Conservation (phyloP, 352 stramenopile species). For the Thalassiosira hispida region DNA sequence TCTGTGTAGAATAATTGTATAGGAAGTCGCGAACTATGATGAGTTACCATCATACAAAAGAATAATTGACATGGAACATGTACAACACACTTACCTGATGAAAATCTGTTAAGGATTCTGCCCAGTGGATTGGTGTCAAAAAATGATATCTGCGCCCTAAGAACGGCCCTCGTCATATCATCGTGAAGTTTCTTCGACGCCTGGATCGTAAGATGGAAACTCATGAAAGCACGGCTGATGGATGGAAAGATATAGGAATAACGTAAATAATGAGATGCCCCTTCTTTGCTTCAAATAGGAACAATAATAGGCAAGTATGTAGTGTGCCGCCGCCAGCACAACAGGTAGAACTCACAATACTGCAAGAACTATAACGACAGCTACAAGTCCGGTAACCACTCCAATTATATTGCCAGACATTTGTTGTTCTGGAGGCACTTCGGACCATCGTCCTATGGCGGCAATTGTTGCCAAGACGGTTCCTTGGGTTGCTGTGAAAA, state of each 20-base stretch:
- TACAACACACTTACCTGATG: slow-evolving; percentile 46
- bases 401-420: slow-evolving; percentile 47
- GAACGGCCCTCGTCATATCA: slow-evolving; percentile 86
- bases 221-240: slow-evolving; percentile 51
- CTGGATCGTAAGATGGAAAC: slow-evolving; percentile 68
- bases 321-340: no score
- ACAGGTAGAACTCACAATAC: slow-evolving; percentile 44
- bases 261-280: no score
- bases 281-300: no score
- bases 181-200: slow-evolving; percentile 88
- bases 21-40: background rate
- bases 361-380: slow-evolving; percentile 56
- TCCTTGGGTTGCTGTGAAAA: slow-evolving; percentile 71
- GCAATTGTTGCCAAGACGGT: slow-evolving; percentile 55
- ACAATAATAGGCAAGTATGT: no score
- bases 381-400: slow-evolving; percentile 55
- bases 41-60: background rate
- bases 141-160: slow-evolving; percentile 91
- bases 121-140: slow-evolving; percentile 92
- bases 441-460: slow-evolving; percentile 61
- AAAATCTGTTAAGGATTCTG: slow-evolving; percentile 88
- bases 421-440: slow-evolving; percentile 52
- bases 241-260: background rate
- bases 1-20: slow-evolving; percentile 55
- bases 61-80: background rate